These are phyloP conservation scores for Penicillium sp. DNA, from an alignment of 2,329 filamentous ascomycete species.

Conservation along the genomic window DNA sequence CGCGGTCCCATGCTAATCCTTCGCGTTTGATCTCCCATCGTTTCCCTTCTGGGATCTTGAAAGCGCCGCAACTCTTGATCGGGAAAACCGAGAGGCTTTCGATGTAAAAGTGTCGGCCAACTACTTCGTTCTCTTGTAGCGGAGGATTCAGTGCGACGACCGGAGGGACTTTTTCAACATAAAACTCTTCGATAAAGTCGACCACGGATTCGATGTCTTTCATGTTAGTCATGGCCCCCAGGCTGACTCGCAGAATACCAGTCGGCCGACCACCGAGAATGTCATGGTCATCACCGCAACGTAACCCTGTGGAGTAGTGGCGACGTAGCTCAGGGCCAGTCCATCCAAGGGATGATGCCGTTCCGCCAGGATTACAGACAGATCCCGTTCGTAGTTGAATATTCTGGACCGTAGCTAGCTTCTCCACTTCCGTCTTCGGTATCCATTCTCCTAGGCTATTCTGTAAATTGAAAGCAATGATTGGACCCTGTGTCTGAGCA, in stretches of 20 bases:
- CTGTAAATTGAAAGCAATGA: constrained; percentile 78
- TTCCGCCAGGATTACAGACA: constrained; percentile 86
- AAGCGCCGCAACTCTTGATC: constrained; percentile 90
- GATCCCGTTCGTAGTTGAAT: constrained; percentile 87
- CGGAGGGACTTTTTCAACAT: constrained; percentile 41
- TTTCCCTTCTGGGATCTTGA: constrained; percentile 60
- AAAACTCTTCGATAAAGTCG: constrained; percentile 70
- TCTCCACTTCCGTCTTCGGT: constrained; percentile 81
- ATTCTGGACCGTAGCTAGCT: constrained; percentile 71
- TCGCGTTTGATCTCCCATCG: constrained; percentile 77
- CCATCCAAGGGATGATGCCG: constrained; percentile 70
- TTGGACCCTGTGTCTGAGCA: constrained; percentile 61
- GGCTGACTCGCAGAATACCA: constrained; percentile 77
- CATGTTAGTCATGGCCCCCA: constrained; percentile 85
- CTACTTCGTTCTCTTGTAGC: constrained; percentile 8
- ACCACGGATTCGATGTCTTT: constrained; percentile 72
- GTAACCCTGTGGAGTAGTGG: constrained; percentile 80
- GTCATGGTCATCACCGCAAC: constrained; percentile 81
- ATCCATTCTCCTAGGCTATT: constrained; percentile 70
- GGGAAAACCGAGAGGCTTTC: constrained; percentile 75
- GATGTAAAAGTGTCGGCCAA: constrained; percentile 49
- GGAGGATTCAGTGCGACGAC: constrained; percentile 17
- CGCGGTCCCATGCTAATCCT: constrained; percentile 88
- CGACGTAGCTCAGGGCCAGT: constrained; percentile 76
- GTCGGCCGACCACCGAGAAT: constrained; percentile 82